Conservation (phyloP, 1,284 basidiomycete genomes). For the Psilocybe mexicana region DNA sequence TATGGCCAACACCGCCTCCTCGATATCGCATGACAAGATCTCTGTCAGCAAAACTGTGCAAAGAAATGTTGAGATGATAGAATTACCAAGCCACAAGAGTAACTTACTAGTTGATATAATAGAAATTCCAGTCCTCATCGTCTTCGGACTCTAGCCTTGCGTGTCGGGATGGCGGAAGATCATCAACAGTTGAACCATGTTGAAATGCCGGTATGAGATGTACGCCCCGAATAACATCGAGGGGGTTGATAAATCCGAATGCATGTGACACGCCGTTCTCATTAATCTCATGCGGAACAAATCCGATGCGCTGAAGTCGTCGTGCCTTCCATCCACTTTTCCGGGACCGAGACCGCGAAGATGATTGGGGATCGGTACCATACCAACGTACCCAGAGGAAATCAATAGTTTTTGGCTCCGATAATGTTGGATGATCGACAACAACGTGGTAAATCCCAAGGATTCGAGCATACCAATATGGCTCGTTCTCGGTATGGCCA, state of each 20-base stretch:
- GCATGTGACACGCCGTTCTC: background rate
- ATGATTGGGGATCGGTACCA: conserved; percentile 4
- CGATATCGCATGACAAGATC: conserved; percentile 20
- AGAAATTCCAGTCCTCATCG: conserved; percentile 16
- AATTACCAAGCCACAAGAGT: no score
- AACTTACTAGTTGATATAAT: conserved; percentile 16
- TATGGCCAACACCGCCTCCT: conserved; percentile 19
- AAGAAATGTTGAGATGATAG: background rate
- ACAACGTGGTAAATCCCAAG: conserved; percentile 21
- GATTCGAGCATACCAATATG: conserved; percentile 26
- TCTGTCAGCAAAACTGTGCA: conserved; percentile 18
- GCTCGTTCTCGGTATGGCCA: conserved; percentile 15
- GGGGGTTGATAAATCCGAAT: conserved; percentile 25
- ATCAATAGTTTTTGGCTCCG: conserved; percentile 11
- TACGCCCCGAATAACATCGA: conserved; percentile 17
- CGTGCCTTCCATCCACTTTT: background rate
- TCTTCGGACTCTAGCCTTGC: background rate
- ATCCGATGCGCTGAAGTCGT: conserved; percentile 15
- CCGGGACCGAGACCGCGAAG: background rate
- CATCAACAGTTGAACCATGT: background rate
- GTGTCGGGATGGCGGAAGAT: conserved; percentile 4
- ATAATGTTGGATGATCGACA: conserved; percentile 5
- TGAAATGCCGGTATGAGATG: conserved; percentile 19
- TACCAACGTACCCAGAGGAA: conserved; percentile 25
- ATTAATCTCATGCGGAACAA: conserved; percentile 6